Evolutionary conservation across 352 stramenopile genomes (phyloP), one percentile per base, ranked within the genome.

Genomic region (Phytophthora pistaciae): DNA sequence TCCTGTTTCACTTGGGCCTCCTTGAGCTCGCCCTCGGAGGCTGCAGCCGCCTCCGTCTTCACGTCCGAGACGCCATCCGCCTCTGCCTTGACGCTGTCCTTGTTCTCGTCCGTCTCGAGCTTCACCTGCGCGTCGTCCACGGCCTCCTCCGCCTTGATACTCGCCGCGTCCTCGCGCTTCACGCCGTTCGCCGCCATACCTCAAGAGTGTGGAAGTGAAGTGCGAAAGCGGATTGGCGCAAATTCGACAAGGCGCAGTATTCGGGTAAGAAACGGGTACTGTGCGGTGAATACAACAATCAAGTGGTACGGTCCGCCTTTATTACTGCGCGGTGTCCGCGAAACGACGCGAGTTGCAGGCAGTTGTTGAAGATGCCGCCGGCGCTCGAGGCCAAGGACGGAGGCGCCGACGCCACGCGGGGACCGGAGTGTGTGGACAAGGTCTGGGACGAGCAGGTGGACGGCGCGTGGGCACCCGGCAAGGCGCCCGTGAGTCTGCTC

Each of bases 381-480:
- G 54, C 46, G 48, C 56, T 70, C 6, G 56, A 78, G 48, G 65
- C 55, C 14, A 71, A 64, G 27, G 31, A 44, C 64, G 68, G 50
- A 31, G 53, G 70, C 7, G 27, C 13, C 16, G 65, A 74, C 8
- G 64, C 9, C 7, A 77, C 66, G 0, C 79, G 81, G 49, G 59
- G 65, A 1, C 82, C 77, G 1, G 84, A 92, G 44, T 72, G 71
- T 48, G 77, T 89, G 18, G 80, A 91, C 42, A 78, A 78, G 21
- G 75, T 88, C 16, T 94, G 87, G 83, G 73, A 80, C 27, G 85
- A 92, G 18, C 72, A 90, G 14, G 75, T 84, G 8, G 83, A 94
- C 31, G 84, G 82, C 6, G 87, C 79, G 11, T 92, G 80, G 87
- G 87, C 83, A 5, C 64, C 66, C 13, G 85, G 85, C 23, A 93